Evolutionary conservation across 352 stramenopile genomes (phyloP), one percentile per base, ranked within the genome.

Genomic region (Phytophthora aleatoria): DNA sequence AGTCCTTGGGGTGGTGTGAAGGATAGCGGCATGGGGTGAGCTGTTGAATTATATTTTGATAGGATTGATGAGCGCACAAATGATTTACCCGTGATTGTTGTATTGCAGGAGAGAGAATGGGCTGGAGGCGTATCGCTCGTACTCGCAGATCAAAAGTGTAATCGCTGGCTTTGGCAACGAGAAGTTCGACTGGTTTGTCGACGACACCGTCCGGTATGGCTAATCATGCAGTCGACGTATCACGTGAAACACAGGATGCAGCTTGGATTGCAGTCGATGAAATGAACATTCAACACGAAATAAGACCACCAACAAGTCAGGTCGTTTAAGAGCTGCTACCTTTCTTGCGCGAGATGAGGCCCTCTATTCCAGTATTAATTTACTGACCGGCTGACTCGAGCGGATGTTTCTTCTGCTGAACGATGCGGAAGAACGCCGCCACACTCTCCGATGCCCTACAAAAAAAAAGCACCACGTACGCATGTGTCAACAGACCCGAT

Each of bases 101-200:
- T 26, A 16, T 24, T 69, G 16, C 59, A 94, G 91, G 16, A 77
- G 87, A 31, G 91, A 97, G 64, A 97, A 97, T 63, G 90, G 91
- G n/a, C 50, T 82, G 26, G 75, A 90, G 45, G 79, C 82, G 15
- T 69, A 87, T 35, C 59, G 72, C 11, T 83, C 90, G 35, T 96
- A 95, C 64, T 91, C 87, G 9, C 81, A 96, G 55, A 60, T 71
- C n/a, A 93, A 92, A 54, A 92, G 71, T 57, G 73, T 94, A 42
- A 71, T 95, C 13, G 73, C 90, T 36, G 68, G 79, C 33, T 91
- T 73, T 28, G 72, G 71, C 9, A 74, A 87, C 50, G 77, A 83
- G 5, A 80, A 72, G 45, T 91, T 94, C 26, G 86, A 94, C 64
- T 95, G 86, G 86, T 94, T 94, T 45, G 76, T 83, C 45, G 61